These are phyloP conservation scores for Colletotrichum theobromicola DNA, from an alignment of 2,329 filamentous ascomycete genomes.

Conservation along the genomic window DNA sequence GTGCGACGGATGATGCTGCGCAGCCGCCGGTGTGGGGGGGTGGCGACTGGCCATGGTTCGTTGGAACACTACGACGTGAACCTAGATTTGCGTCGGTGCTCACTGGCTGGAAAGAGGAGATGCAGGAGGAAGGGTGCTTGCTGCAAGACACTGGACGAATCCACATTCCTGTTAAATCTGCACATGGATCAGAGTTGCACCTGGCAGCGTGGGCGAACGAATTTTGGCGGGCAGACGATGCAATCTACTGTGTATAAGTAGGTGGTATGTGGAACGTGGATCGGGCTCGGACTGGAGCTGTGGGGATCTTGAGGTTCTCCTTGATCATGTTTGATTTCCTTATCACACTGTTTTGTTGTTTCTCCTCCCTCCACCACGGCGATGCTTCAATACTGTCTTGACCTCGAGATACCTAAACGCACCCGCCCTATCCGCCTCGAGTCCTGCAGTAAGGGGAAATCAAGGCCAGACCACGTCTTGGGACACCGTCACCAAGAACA, in stretches of 20 bases:
- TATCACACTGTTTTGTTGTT: no score
- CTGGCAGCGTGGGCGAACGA: neutral
- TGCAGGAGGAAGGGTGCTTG: neutral
- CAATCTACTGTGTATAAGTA: no score
- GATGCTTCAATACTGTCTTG: neutral
- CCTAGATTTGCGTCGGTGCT: neutral
- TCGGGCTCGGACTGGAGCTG: no score
- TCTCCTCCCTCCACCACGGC: neutral
- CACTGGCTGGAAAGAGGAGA: neutral
- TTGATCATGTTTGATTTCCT: no score
- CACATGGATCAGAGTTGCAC: neutral
- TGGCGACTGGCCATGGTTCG: neutral
- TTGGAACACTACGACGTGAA: neutral
- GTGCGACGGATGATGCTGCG: neutral
- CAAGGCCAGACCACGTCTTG: neutral
- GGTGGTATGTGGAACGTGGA: no score
- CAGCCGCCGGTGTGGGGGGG: neutral
- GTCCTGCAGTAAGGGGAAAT: neutral
- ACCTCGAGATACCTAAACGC: neutral
- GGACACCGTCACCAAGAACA: conserved; percentile 6
- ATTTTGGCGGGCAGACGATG: neutral
- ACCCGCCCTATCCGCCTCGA: neutral
- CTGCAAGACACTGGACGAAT: neutral
- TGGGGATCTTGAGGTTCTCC: neutral
- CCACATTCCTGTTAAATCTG: neutral